Evolutionary conservation across 768 basidiomycete species (phyloP), one percentile per base, ranked within the genome.

Genomic region (Glaciozyma martinii): DNA sequence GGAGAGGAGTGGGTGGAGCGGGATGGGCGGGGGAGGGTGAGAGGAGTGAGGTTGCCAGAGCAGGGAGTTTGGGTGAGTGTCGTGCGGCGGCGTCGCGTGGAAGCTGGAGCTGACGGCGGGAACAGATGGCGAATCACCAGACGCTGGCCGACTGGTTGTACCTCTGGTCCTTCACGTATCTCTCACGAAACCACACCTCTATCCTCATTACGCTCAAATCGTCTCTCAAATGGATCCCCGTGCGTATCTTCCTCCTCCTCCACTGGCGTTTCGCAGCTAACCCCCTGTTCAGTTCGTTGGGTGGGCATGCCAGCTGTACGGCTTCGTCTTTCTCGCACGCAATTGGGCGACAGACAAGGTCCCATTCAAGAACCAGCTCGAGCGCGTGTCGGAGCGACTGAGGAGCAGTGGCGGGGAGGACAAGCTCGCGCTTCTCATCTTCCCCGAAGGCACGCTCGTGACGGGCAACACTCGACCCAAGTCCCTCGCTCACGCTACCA

Each of bases 381-480:
- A 85, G 0, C 32, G n/a, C 25, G 62, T 66, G 18, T 42, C 49
- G 9, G 80, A 80, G 59, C 81, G 81, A 37, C 29, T 52, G 29
- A 59, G 52, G 56, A 30, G 44, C 30, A 37, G 68, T 62, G 47
- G 44, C 49, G 52, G 47, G 15, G 56, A 55, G 25, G 57, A 64
- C 15, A 88, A 89, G 0, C 79, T 97, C 32, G 85, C 86, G 67
- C 84, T 97, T 71, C 80, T 97, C 62, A 81, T 98, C 54, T 98
- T 93, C 75, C 94, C 94, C 1, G 94, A 98, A 76, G 94, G 94
- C 40, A 97, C 93, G 5, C 85, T 98, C 53, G 86, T 91, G 15
- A 93, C 89, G 77, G 83, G 84, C 69, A 81, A 91, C 67, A 97
- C 93, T 5, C 78, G 90, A 43, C 90, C 88, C 0, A 80, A 87